A percentile compares a stretch with the other conserved stretches of the same genome.
Evolutionary conservation across 768 basidiomycete genomes (phyloP).

Genomic region (Lentinula sp.): DNA sequence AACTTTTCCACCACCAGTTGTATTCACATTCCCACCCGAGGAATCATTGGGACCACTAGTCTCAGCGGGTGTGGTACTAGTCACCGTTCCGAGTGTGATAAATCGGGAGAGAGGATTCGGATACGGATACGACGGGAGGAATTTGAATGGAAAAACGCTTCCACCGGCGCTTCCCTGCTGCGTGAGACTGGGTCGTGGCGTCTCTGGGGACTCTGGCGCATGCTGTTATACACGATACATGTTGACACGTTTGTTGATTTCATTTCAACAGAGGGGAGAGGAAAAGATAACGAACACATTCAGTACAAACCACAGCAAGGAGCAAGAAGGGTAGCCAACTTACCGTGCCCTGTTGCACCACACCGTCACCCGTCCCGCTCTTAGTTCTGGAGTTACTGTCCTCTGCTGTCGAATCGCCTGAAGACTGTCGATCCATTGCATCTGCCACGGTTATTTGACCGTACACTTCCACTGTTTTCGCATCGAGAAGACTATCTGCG

Average conservation of each 20-base stretch:
- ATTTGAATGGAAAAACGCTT: constrained; percentile 42
- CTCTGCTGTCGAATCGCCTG: constrained; percentile 13
- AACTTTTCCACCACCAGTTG: neutral
- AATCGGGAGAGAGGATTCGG: constrained; percentile 54
- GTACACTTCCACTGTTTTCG: constrained; percentile 14
- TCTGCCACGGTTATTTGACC: constrained; percentile 5
- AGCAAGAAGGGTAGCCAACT: constrained; percentile 6
- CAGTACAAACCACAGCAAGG: neutral
- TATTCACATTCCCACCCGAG: neutral
- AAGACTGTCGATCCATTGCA: constrained; percentile 8
- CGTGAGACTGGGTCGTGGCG: constrained; percentile 11
- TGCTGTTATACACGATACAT: neutral
- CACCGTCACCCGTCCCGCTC: neutral
- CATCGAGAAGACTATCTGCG: constrained; percentile 53
- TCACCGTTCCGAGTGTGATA: constrained; percentile 14
- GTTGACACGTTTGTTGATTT: constrained; percentile 1
- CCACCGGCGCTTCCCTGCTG: constrained; percentile 14
- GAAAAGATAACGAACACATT: neutral
- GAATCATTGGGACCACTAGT: neutral
- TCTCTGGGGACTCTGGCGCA: neutral
- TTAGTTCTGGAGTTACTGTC: constrained; percentile 12
- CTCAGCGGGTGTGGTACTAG: neutral
- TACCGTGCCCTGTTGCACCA: constrained; percentile 16
- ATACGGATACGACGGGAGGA: constrained; percentile 57
- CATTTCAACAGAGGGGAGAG: neutral